Evolutionary conservation across 257 asterid genomes (phyloP).

Genomic region (Nemophila menziesii): DNA sequence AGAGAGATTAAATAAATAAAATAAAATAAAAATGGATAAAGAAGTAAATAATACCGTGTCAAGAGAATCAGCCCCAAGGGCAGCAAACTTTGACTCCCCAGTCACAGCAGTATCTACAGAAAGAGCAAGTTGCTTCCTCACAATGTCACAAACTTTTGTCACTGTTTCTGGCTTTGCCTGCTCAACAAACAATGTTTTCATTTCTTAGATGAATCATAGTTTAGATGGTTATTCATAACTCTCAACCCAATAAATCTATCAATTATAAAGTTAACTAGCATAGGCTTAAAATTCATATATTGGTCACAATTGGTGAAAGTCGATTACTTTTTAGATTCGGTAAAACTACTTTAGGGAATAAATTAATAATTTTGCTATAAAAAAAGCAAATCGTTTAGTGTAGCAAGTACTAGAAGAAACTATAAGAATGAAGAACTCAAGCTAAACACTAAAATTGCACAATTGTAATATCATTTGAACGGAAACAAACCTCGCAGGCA

Average conservation of each 20-base stretch:
- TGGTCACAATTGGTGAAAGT: no score
- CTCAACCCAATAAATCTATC: background rate
- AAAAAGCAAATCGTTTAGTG: no score
- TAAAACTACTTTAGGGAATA: background rate
- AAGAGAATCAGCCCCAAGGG: conserved; percentile 93
- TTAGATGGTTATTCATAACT: background rate
- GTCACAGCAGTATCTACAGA: conserved; percentile 35
- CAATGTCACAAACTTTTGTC: conserved; percentile 63
- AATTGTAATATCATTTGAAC: background rate
- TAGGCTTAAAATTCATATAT: background rate
- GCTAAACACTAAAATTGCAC: background rate
- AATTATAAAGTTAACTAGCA: background rate
- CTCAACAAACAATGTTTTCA: conserved; percentile 9
- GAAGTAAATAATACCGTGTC: conserved; percentile 53
- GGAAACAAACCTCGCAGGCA: conserved; percentile 44
- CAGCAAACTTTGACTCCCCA: conserved; percentile 64
- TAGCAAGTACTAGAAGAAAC: background rate
- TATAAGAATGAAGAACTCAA: background rate
- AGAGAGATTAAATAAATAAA: no score
- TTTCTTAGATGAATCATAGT: background rate
- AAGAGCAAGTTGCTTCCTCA: conserved; percentile 85
- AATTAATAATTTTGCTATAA: background rate
- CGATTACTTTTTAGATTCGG: no score
- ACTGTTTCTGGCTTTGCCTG: conserved; percentile 94
- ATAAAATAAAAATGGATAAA: background rate